Conservation (phyloP, 352 stramenopile genomes). For the Pythium pyrilobum region DNA sequence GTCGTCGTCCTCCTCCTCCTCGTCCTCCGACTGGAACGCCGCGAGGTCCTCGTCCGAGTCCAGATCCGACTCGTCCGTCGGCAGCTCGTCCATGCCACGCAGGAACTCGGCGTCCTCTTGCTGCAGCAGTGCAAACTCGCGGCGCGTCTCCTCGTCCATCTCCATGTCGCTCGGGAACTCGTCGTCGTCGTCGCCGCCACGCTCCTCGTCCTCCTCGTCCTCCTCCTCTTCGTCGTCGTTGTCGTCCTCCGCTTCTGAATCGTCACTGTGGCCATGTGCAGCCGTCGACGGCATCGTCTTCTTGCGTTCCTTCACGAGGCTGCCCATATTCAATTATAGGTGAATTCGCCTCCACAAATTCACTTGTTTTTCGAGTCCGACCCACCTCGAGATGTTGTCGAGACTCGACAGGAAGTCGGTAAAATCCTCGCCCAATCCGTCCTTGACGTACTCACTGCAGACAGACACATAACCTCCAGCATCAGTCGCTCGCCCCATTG, state of each 20-base stretch:
- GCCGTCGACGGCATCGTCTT: conserved; percentile 7
- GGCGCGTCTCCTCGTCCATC: conserved; percentile 78
- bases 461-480: conserved; percentile 3
- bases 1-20: conserved; percentile 30
- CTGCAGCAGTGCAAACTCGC: conserved; percentile 70
- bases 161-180: conserved; percentile 39
- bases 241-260: conserved; percentile 15
- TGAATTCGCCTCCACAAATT: background rate
- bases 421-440: conserved; percentile 80
- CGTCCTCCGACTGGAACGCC: conserved; percentile 61
- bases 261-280: background rate
- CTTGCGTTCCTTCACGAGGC: conserved; percentile 54
- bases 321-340: conserved; percentile 10
- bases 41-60: conserved; percentile 62
- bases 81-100: conserved; percentile 77
- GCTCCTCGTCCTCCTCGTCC: conserved; percentile 11
- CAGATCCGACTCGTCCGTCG: conserved; percentile 74
- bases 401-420: conserved; percentile 66
- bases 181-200: conserved; percentile 14
- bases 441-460: conserved; percentile 66
- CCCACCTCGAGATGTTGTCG: conserved; percentile 71
- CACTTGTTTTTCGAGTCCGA: background rate
- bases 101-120: conserved; percentile 81
- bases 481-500: background rate
- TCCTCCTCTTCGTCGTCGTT: conserved; percentile 27